Conservation (phyloP, 805 yeast species). For the Ogataea nitratoaversa region DNA sequence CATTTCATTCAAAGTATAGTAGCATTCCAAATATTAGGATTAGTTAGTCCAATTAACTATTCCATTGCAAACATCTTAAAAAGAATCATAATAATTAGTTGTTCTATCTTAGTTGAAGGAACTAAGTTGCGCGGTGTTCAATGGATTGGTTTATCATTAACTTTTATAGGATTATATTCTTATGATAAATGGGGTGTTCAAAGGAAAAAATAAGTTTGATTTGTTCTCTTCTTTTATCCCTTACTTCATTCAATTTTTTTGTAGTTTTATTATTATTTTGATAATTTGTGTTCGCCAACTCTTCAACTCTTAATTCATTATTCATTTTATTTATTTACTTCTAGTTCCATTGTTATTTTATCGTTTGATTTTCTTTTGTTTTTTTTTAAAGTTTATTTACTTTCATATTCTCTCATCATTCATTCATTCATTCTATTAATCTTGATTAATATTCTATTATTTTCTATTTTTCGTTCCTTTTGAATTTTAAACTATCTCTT, state of each 20-base stretch:
- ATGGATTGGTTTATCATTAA: conserved; percentile 49
- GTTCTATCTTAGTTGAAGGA: conserved; percentile 64
- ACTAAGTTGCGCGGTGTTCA: conserved; percentile 36
- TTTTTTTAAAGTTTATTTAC: background rate
- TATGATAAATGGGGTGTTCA: conserved; percentile 66
- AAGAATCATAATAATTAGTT: conserved; percentile 64
- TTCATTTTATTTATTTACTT: background rate
- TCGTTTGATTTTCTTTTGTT: background rate
- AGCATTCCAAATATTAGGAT: conserved; percentile 73
- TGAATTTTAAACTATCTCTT: too few species aligned
- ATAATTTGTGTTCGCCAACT: background rate
- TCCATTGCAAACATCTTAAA: conserved; percentile 76
- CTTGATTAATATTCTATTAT: background rate
- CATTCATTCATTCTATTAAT: background rate
- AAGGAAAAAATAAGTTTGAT: conserved; percentile 12
- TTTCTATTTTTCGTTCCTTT: too few species aligned
- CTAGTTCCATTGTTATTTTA: background rate
- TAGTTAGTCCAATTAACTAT: conserved; percentile 70
- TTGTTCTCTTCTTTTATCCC: too few species aligned
- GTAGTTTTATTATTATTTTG: background rate
- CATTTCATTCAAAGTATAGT: conserved; percentile 71
- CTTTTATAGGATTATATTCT: conserved; percentile 59
- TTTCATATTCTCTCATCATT: background rate
- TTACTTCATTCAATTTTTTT: background rate
- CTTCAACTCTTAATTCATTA: background rate